Evolutionary conservation across 106 monocot species (phyloP).

Genomic region (Platanthera guangdongensis): DNA sequence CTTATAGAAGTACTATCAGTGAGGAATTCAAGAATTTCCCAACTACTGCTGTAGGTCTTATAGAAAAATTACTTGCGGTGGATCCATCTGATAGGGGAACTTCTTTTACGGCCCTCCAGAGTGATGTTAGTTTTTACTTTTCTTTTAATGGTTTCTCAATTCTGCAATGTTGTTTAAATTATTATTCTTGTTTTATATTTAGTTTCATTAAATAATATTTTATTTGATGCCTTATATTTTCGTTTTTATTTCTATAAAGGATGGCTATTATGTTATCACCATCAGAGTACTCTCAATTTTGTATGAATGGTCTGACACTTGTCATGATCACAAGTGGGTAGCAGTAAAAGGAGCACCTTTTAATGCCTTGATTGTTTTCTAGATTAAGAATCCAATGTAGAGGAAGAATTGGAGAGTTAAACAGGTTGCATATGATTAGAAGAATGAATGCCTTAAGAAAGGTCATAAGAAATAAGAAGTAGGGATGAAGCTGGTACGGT

Average conservation of each 20-base stretch:
- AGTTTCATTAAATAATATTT: background rate
- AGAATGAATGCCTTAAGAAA: too few relatives aligned
- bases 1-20: constrained; percentile 27
- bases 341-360: too few relatives aligned
- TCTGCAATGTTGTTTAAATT: background rate
- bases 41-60: constrained; percentile 1
- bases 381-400: too few relatives aligned
- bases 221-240: background rate
- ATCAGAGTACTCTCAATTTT: background rate
- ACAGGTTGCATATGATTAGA: too few relatives aligned
- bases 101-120: background rate
- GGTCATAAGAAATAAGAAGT: too few relatives aligned
- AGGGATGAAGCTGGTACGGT: too few relatives aligned
- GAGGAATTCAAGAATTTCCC: constrained; percentile 5
- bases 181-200: background rate
- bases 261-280: background rate
- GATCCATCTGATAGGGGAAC: constrained; percentile 11
- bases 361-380: too few relatives aligned
- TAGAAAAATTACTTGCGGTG: constrained; percentile 10
- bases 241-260: background rate
- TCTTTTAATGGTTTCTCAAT: background rate
- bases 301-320: background rate
- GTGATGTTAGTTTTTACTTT: constrained; percentile 1
- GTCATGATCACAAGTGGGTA: too few relatives aligned
- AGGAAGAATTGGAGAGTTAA: too few relatives aligned